Conservation (phyloP, 2,329 filamentous ascomycete species). For the Emericellopsis atlantica region DNA sequence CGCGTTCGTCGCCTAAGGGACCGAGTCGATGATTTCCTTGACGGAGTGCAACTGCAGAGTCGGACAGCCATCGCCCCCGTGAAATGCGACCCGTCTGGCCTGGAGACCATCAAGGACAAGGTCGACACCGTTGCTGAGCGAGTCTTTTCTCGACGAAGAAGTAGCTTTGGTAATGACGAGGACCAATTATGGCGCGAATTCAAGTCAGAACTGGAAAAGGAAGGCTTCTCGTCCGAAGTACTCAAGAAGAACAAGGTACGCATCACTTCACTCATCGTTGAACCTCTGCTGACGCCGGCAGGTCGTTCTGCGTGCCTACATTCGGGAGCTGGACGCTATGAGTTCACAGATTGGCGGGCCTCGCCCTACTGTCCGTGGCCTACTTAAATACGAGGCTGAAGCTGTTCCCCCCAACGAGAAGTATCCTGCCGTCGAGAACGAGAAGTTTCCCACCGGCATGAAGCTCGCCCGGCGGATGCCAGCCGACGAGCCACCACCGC, state of each 20-base stretch:
- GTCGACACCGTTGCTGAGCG: conserved; percentile 43
- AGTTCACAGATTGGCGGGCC: conserved; percentile 26
- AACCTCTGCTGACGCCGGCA: conserved; percentile 11
- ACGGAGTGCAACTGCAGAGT: conserved; percentile 35
- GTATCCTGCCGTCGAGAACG: conserved; percentile 20
- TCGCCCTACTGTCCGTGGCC: conserved; percentile 36
- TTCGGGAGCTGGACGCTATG: conserved; percentile 43
- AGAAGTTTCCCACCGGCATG: conserved; percentile 26
- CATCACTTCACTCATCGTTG: conserved; percentile 3
- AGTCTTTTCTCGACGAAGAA: conserved; percentile 30
- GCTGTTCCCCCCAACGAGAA: conserved; percentile 21
- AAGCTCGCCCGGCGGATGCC: conserved; percentile 23
- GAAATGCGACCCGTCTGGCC: conserved; percentile 23
- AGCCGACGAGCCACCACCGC: conserved; percentile 6
- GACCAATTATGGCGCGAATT: conserved; percentile 47
- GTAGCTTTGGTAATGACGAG: conserved; percentile 27
- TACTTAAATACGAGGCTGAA: conserved; percentile 32
- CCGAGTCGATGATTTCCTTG: conserved; percentile 41
- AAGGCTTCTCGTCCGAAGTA: conserved; percentile 44
- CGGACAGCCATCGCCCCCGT: conserved; percentile 11
- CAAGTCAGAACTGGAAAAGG: conserved; percentile 40
- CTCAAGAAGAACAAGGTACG: conserved; percentile 44
- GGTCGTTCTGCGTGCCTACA: conserved; percentile 48
- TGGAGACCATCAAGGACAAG: conserved; percentile 46
- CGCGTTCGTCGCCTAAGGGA: conserved; percentile 25